A percentile compares a stretch with the other conserved stretches of the same genome.
Conservation (phyloP, 257 asterid species). For the Fraxinus anomala region DNA sequence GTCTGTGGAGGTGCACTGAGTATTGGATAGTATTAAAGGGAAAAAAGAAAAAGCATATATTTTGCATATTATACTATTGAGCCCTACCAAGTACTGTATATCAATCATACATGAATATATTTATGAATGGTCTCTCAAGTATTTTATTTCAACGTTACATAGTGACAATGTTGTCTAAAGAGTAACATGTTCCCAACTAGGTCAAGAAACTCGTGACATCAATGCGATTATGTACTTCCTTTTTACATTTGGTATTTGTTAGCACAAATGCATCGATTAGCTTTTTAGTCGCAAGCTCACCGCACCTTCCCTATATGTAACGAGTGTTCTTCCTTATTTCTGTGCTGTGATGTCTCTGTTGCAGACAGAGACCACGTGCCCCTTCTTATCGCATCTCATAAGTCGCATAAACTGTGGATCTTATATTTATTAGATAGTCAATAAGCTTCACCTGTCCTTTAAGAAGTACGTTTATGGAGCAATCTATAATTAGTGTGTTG, state of each 20-base stretch:
- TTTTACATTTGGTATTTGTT: not conserved
- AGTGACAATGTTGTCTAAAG: not conserved
- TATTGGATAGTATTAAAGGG: not conserved
- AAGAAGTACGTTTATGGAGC: no score
- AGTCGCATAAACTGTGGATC: no score
- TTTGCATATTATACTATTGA: not conserved
- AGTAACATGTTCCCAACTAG: not conserved
- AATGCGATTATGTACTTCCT: not conserved
- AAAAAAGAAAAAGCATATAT: no score
- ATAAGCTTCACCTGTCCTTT: no score
- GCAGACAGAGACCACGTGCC: not conserved
- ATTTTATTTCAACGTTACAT: no score
- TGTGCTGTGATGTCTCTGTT: not conserved
- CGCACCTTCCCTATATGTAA: no score
- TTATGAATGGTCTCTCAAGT: not conserved
- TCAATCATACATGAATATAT: not conserved
- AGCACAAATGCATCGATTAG: not conserved
- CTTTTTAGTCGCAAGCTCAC: no score
- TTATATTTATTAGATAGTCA: no score
- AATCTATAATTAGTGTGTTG: no score
- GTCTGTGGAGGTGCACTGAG: not conserved
- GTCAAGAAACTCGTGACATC: not conserved
- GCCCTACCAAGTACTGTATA: not conserved
- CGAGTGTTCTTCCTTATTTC: not conserved
- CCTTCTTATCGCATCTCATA: no score